Percentiles rank a stretch among this genome's conserved stretches.
Evolutionary conservation across 2,329 filamentous ascomycete genomes (phyloP).

Genomic region (Albifimbria verrucaria): DNA sequence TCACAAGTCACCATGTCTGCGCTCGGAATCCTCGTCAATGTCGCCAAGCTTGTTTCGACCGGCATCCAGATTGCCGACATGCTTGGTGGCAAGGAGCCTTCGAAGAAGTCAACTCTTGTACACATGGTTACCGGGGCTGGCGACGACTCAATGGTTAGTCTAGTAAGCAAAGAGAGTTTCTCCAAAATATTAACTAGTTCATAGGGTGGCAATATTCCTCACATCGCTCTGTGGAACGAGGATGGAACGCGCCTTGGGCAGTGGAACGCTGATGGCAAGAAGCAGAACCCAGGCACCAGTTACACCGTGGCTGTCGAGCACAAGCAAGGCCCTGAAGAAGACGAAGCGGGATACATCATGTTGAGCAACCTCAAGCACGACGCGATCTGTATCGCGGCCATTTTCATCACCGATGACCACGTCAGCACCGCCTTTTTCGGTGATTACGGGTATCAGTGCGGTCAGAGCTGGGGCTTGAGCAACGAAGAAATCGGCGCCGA

Average conservation of each 20-base stretch:
- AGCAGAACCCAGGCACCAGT: constrained; percentile 4
- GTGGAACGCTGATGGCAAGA: background rate
- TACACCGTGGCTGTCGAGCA: constrained; percentile 7
- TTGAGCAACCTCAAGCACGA: constrained; percentile 15
- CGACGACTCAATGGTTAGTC: no score
- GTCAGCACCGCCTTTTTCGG: constrained; percentile 12
- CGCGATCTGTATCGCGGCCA: constrained; percentile 16
- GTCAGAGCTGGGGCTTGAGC: constrained; percentile 18
- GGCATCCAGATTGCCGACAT: no score
- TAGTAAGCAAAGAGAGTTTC: no score
- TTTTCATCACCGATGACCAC: constrained; percentile 13
- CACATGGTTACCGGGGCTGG: no score
- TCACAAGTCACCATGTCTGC: no score
- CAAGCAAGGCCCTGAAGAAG: constrained; percentile 2
- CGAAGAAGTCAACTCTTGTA: no score
- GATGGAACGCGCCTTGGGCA: constrained; percentile 12
- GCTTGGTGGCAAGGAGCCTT: no score
- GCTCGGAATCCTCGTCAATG: no score
- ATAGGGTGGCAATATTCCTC: constrained; percentile 9
- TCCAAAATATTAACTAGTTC: no score
- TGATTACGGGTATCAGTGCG: constrained; percentile 17
- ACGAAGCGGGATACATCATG: constrained; percentile 13
- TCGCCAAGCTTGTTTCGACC: no score
- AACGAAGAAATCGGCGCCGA: constrained; percentile 8
- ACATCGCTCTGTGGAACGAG: constrained; percentile 15